Conservation (phyloP, 345 rosid genomes). For the Raphanus sativus region DNA sequence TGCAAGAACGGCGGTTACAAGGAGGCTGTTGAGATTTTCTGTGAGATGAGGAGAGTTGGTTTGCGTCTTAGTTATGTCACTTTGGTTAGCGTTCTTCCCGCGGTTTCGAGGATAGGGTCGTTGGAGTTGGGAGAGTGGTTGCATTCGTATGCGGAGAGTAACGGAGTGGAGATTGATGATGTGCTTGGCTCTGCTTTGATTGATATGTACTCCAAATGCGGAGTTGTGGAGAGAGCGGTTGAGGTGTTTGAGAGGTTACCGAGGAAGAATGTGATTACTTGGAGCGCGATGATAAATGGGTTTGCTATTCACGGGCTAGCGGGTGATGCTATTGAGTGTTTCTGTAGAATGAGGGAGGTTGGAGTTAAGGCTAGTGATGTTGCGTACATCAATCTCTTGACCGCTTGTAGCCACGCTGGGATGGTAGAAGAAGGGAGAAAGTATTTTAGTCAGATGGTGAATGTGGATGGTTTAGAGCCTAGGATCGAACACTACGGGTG, state of each 20-base stretch:
- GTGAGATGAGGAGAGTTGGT: conserved; percentile 52
- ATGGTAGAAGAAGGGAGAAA: conserved; percentile 57
- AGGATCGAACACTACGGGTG: conserved; percentile 75
- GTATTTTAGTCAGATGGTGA: conserved; percentile 54
- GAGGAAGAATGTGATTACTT: conserved; percentile 52
- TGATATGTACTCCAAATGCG: conserved; percentile 80
- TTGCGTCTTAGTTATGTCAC: conserved; percentile 58
- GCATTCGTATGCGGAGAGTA: conserved; percentile 58
- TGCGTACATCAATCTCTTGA: conserved; percentile 53
- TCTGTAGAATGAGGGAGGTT: conserved; percentile 47
- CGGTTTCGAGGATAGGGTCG: conserved; percentile 53
- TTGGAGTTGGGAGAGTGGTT: conserved; percentile 69
- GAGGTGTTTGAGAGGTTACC: conserved; percentile 53
- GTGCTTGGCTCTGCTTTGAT: conserved; percentile 70
- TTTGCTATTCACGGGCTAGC: conserved; percentile 67
- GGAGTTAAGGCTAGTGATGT: conserved; percentile 53
- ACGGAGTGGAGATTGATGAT: conserved; percentile 49
- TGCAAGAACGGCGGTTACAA: conserved; percentile 56
- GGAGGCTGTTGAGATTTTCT: conserved; percentile 60
- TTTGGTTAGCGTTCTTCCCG: conserved; percentile 68
- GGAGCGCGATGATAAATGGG: conserved; percentile 69
- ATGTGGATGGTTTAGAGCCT: conserved; percentile 52
- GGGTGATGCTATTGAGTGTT: conserved; percentile 52
- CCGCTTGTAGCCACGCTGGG: conserved; percentile 72
- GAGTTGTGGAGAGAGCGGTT: conserved; percentile 60